Evolutionary conservation across 1,284 basidiomycete species (phyloP).

Genomic region (Termitomyces sp.): DNA sequence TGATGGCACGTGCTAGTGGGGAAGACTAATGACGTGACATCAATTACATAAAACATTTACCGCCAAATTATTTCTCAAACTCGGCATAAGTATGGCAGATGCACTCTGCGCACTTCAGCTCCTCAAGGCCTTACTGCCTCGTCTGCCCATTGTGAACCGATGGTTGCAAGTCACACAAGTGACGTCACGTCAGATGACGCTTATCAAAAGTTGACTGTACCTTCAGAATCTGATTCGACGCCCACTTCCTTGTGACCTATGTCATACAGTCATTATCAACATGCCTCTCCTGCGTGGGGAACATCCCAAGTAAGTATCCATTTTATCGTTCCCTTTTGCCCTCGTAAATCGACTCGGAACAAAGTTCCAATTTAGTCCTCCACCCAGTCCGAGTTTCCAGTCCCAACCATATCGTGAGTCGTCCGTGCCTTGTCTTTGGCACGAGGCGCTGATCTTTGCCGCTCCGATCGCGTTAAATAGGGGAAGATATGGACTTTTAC

Average conservation of each 20-base stretch:
- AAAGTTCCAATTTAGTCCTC: conserved; percentile 47
- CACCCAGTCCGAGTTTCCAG: conserved; percentile 51
- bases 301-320: conserved; percentile 36
- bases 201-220: neutral
- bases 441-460: conserved; percentile 14
- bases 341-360: conserved; percentile 11
- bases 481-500: conserved; percentile 58
- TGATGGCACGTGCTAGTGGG: conserved; percentile 6
- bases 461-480: conserved; percentile 26
- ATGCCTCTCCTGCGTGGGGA: conserved; percentile 41
- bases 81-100: too few species aligned
- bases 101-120: too few species aligned
- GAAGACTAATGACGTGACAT: neutral
- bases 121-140: neutral
- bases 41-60: neutral
- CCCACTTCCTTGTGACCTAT: conserved; percentile 9
- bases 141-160: neutral
- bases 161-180: neutral
- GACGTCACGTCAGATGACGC: conserved; percentile 12
- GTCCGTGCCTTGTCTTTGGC: conserved; percentile 14
- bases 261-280: conserved; percentile 38
- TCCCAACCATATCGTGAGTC: conserved; percentile 50
- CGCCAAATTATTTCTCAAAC: too few species aligned
- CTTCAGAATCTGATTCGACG: conserved; percentile 5
- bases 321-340: conserved; percentile 5